Percentiles rank a stretch among this genome's conserved stretches.
These are phyloP conservation scores for Penicillium sp. DNA, from an alignment of 2,329 filamentous ascomycete species.

Conservation along the genomic window DNA sequence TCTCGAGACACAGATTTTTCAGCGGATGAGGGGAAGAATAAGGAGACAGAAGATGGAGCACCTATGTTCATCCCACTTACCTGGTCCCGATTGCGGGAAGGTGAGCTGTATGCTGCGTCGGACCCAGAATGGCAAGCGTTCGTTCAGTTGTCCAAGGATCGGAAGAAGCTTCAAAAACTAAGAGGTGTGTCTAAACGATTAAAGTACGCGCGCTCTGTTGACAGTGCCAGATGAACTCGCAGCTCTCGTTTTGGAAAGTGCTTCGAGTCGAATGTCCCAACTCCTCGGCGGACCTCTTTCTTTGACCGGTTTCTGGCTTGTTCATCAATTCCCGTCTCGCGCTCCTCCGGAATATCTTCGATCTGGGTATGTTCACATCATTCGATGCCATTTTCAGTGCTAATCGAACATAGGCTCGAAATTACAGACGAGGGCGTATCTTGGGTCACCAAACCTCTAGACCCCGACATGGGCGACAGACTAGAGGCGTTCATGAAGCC, in stretches of 20 bases:
- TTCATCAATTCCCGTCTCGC: conserved; percentile 58
- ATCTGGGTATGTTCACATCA: conserved; percentile 52
- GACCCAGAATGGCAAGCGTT: conserved; percentile 66
- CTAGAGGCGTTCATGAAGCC: conserved; percentile 31
- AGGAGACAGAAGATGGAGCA: conserved; percentile 41
- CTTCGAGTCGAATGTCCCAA: conserved; percentile 43
- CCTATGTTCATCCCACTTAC: conserved; percentile 62
- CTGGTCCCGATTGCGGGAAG: conserved; percentile 40
- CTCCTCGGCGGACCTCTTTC: conserved; percentile 51
- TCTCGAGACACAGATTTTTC: conserved; percentile 1
- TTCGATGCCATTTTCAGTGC: conserved; percentile 4
- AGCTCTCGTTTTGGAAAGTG: conserved; percentile 42
- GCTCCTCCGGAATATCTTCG: conserved; percentile 61
- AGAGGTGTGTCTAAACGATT: conserved; percentile 32
- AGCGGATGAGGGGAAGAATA: conserved; percentile 15
- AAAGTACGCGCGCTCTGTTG: conserved; percentile 6
- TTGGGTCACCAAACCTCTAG: conserved; percentile 28
- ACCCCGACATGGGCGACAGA: conserved; percentile 30
- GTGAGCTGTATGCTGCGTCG: conserved; percentile 30
- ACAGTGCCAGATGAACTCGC: conserved; percentile 47
- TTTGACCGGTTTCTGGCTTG: conserved; percentile 57
- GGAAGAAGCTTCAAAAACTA: conserved; percentile 48
- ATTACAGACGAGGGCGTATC: conserved; percentile 26
- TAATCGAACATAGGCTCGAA: conserved; percentile 27
- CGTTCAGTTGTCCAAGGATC: conserved; percentile 57